Evolutionary conservation across 148 eudicot species (phyloP), one percentile per base, ranked within the genome.

Genomic region (Silene conica): DNA sequence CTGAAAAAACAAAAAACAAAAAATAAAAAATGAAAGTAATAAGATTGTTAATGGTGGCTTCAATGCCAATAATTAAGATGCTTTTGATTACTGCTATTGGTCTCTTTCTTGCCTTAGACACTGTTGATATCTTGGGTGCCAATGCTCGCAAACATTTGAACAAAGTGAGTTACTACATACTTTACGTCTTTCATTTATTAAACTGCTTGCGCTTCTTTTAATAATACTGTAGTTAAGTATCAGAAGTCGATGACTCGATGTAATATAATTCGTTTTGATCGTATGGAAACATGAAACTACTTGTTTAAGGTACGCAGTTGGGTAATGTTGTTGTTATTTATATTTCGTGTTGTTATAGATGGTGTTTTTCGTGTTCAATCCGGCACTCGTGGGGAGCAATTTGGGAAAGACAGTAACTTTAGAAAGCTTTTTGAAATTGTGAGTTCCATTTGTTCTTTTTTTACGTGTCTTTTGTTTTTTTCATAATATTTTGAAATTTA

Each of bases 361-460:
- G 46, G 88, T 86, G 66, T 86, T 83, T 75, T 86, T 61, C 25
- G 88, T 83, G 9, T 86, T 86, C 77, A 86, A 67, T 63, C 88
- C 88, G 9, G 85, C 86, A 14, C 70, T 86, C 18, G 85, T 86
- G 23, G 81, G 80, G 43, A 76, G 78, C 77, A 80, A 73, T 67
- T 67, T 85, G 68, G 84, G 86, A 2, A 78, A 74, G 48, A 80
- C 88, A 6, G 64, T 85, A 11, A 85, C 88, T 15, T 74, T 71
- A 6, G 68, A 83, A n/a, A 82, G 82, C 64, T 75, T 85, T 43
- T 56, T 71, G 15, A 67, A 78, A 34, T 34, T 83, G 88, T 76
- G 25, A 80, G 25, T 23, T 5, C 2, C 19, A 7, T 22, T 46
- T 56, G 16, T 48, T 28, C 67, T 28, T 23, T 26, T 2, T n/a